phyloP scores from a whole-genome alignment of 306 rosid species.

The Senna tora region DNA sequence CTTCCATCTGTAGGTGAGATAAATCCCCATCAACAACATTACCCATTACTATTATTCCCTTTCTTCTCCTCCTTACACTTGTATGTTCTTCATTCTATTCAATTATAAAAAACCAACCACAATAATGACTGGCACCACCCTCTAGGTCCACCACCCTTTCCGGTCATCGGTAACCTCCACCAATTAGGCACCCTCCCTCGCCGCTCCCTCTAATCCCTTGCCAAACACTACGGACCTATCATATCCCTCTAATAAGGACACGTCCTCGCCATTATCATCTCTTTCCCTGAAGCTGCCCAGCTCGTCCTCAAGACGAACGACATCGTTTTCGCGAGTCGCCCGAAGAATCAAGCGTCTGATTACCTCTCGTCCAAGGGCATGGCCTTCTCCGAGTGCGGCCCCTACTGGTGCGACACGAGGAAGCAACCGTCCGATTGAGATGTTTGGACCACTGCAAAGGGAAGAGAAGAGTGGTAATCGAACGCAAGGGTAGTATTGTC shows the following conservation, averaged over 20 bases:
- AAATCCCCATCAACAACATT: no score
- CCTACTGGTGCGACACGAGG: conserved; percentile 40
- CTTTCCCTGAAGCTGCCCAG: conserved; percentile 46
- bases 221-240: conserved; percentile 36
- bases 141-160: conserved; percentile 42
- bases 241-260: conserved; percentile 36
- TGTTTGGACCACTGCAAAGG: conserved; percentile 3
- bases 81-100: not conserved
- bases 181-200: conserved; percentile 32
- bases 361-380: conserved; percentile 22
- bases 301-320: conserved; percentile 49
- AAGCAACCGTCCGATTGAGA: conserved; percentile 29
- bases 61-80: not conserved
- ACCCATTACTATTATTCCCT: not conserved
- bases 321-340: conserved; percentile 15
- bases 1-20: no score
- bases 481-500: no score
- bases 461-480: no score
- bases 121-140: conserved; percentile 26
- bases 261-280: conserved; percentile 20
- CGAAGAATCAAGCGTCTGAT: conserved; percentile 9
- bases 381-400: not conserved
- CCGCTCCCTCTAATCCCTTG: conserved; percentile 26
- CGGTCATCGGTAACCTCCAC: conserved; percentile 41
- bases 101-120: no score